Conservation (phyloP, 768 basidiomycete genomes). For the Galerina sulciceps region DNA sequence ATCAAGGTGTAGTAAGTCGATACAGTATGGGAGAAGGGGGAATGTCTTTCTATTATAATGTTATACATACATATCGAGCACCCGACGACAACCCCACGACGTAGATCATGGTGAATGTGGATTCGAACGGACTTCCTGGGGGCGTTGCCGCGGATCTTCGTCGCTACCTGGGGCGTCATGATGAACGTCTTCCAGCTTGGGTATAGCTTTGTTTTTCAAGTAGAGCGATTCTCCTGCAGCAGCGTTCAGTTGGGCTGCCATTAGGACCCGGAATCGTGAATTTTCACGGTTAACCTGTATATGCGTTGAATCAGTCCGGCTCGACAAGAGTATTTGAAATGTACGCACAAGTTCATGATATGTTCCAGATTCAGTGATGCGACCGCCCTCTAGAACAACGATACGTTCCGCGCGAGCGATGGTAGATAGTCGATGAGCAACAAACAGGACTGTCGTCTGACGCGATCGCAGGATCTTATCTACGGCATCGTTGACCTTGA, state of each 20-base stretch:
- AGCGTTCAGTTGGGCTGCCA: conserved; percentile 86
- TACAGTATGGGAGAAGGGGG: conserved; percentile 13
- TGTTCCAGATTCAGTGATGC: conserved; percentile 80
- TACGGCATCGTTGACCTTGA: conserved; percentile 85
- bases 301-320: background rate
- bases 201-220: background rate
- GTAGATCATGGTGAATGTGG: background rate
- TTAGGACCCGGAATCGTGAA: conserved; percentile 83
- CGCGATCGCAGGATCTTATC: conserved; percentile 82
- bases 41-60: conserved; percentile 12
- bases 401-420: conserved; percentile 90
- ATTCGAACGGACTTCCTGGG: conserved; percentile 1
- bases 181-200: conserved; percentile 10
- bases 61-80: conserved; percentile 17
- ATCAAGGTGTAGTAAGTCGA: conserved; percentile 14
- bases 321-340: background rate
- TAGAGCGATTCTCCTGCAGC: conserved; percentile 34
- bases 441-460: conserved; percentile 86
- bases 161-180: conserved; percentile 9
- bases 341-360: conserved; percentile 73
- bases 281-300: conserved; percentile 63
- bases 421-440: conserved; percentile 88
- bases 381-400: conserved; percentile 87
- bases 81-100: too few relatives aligned
- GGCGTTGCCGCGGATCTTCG: conserved; percentile 1